Evolutionary conservation across 2,329 filamentous ascomycete species (phyloP), one percentile per base, ranked within the genome.

Genomic region (Colletotrichum cereale): DNA sequence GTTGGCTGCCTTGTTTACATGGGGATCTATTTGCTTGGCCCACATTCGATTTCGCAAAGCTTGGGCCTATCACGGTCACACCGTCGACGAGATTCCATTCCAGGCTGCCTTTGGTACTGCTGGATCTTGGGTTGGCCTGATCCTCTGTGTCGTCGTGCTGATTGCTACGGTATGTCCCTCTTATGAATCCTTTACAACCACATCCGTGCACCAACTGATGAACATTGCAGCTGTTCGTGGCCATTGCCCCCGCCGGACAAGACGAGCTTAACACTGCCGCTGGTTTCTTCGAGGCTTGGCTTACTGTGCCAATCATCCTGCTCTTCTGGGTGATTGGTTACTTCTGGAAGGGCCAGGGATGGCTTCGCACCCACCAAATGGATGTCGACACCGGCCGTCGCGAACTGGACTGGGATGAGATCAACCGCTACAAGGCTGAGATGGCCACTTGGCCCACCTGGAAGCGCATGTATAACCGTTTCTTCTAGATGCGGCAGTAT

Each of bases 31-130:
- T 75, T 92, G 90, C 76, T 81, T 91, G 3, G 86, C 89, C 2
- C 91, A 93, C 76, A 92, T 93, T 77, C 89, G 91, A 26, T 92
- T 93, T 85, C 89, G 91, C 44, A 76, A 80, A 2, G 91, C 90
- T 0, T 93, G 91, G 91, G 83, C 82, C 34, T 79, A 84, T 36
- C 85, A 90, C 50, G 88, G 90, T n/a, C 89, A 90, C 78, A 87
- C 85, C 2, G 79, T 91, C 1, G 87, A 91, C 52, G 91, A 93
- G 79, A 87, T 94, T 18, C 89, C 91, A 0, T 94, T 92, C 82
- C 80, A 84, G 62, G 89, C 90, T 2, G 82, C 88, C 50, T 84
- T 85, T 44, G 92, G 92, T 48, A 84, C 92, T 4, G 83, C 81
- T 10, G 92, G 92, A 24, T 93, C 90, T 1, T 93, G 85, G 81